phyloP scores from a whole-genome alignment of 139 green algal genomes.

The Tetradesmus obliquus region DNA sequence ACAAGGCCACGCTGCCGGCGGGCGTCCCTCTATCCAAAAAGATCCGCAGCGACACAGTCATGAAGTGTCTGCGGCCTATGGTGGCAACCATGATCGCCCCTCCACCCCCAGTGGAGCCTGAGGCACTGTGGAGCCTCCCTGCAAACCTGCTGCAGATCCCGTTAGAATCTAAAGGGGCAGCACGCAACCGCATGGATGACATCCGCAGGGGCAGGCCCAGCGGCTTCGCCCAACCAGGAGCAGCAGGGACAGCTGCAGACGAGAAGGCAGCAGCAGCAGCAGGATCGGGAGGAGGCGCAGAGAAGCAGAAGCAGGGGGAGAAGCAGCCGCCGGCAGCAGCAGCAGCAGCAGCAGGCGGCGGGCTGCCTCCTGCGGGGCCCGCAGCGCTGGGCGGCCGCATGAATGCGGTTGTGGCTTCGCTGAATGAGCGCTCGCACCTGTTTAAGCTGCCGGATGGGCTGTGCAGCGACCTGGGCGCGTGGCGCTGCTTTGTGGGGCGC shows the following conservation, averaged over 20 bases:
- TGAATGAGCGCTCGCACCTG: background rate
- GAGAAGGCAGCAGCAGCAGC: background rate
- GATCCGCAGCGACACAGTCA: conserved; percentile 45
- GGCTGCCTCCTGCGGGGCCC: background rate
- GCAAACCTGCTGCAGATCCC: conserved; percentile 46
- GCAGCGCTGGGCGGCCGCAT: background rate
- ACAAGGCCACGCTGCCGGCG: background rate
- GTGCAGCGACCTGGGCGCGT: background rate
- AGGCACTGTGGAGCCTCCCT: conserved; percentile 50
- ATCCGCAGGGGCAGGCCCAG: background rate
- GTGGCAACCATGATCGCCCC: conserved; percentile 55
- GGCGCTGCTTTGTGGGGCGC: conserved; percentile 64
- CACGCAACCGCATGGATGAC: background rate
- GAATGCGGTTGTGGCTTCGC: conserved; percentile 12
- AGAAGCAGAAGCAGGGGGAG: background rate
- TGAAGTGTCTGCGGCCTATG: conserved; percentile 43
- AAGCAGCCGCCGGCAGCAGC: background rate
- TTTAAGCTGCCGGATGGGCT: conserved; percentile 24
- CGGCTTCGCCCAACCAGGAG: background rate
- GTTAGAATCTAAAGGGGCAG: conserved; percentile 11
- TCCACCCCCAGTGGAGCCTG: conserved; percentile 47
- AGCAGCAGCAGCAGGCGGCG: background rate
- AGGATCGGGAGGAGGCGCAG: background rate
- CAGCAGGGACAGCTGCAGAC: background rate
- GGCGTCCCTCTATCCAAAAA: conserved; percentile 33